A percentile compares a stretch with the other conserved stretches of the same genome.
These are phyloP conservation scores for Pythium dissimile DNA, from an alignment of 352 stramenopile species.

Conservation along the genomic window DNA sequence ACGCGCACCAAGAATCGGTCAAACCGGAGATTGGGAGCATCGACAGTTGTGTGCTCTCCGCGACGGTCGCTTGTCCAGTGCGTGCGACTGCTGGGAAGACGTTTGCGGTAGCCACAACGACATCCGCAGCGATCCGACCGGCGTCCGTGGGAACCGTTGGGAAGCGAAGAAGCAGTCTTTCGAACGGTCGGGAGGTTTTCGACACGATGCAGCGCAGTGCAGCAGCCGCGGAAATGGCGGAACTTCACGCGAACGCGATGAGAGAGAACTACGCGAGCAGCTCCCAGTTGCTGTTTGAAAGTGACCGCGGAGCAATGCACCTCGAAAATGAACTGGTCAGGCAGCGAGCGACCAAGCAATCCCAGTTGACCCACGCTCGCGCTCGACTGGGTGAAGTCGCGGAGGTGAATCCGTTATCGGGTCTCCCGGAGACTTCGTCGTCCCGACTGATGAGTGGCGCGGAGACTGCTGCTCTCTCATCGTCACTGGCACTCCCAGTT, in stretches of 20 bases:
- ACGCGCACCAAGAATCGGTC: no score
- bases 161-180: constrained; percentile 39
- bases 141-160: neutral
- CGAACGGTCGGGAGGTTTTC: constrained; percentile 31
- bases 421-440: constrained; percentile 31
- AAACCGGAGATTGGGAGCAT: no score
- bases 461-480: neutral
- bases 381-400: neutral
- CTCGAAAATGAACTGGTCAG: constrained; percentile 30
- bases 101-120: constrained; percentile 15
- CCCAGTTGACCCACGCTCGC: constrained; percentile 8
- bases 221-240: constrained; percentile 21
- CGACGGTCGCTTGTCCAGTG: no score
- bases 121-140: constrained; percentile 4
- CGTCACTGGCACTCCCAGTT: no score
- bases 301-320: constrained; percentile 31
- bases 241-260: constrained; percentile 39
- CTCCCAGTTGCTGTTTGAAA: constrained; percentile 46
- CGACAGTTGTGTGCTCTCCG: no score
- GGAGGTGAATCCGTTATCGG: constrained; percentile 43
- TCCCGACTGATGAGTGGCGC: constrained; percentile 29
- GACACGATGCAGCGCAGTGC: constrained; percentile 46
- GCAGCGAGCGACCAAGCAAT: constrained; percentile 8
- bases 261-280: constrained; percentile 43
- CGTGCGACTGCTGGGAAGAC: no score